Base-by-base conservation (phyloP, 2,329 filamentous ascomycete genomes). In the Dothideomycetes sp. region DNA sequence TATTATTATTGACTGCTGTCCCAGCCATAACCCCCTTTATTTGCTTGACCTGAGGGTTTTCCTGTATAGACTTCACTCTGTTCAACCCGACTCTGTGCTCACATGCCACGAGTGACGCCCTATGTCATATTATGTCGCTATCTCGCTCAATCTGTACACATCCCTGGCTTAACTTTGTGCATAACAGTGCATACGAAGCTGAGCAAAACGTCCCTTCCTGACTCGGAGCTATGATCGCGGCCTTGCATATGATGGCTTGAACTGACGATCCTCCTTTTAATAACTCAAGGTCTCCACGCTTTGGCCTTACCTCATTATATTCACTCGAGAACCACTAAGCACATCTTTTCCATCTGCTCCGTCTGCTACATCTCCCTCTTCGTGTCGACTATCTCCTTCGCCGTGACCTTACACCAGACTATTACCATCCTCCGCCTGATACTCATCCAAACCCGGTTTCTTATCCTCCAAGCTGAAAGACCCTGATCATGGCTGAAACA, bases 191-290 rank as follows among this genome's bases (percentile, higher is more conserved):
- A 25, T 20, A 29, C 10, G 6, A 23, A 27, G 3, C 35, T 38
- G 29, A 27, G 35, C 35, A 18, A 13, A 16, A n/a, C 27, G 31
- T 13, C 19, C 22, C 9, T 35, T 20, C 34, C 23, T 36, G 34
- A 36, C 8, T 36, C 24, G 24, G n/a, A 22, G 33, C 12, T 30
- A 24, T 29, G 28, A 20, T 15, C 36, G 36, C 28, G 32, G 28
- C 36, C 22, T 32, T 39, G 36, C 36, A 39, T 39, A 39, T 39
- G 27, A 24, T 24, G 22, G 12, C 12, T 24, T 7, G 12, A 11
- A 24, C 7, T 24, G 36, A 31, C 28, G 36, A 39, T 39, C 36
- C 36, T 39, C 36, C 36, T 39, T 39, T 39, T 32, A 32, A n/a
- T n/a, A n/a, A 18, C 15, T 23, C 19, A 17, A 15, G 17, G 13